phyloP scores from a whole-genome alignment of 1,284 basidiomycete species.

The Meripilus lineatus region DNA sequence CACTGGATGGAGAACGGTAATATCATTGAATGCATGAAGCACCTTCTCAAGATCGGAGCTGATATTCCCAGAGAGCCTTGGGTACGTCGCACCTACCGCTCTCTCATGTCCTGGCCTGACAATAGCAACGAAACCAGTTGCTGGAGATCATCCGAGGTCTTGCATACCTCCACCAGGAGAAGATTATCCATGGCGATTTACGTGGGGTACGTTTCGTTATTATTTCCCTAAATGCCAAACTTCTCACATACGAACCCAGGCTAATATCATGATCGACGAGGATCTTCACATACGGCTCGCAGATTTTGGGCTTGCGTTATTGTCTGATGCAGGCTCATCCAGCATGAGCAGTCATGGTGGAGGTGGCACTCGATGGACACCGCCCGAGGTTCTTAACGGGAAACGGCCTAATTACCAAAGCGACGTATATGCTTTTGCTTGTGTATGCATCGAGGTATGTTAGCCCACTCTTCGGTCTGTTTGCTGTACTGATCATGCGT shows the following conservation, averaged over 20 bases:
- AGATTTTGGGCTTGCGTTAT: slow-evolving; percentile 9
- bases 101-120: background rate
- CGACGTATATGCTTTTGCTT: slow-evolving; percentile 6
- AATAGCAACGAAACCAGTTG: background rate
- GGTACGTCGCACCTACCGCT: slow-evolving; percentile 2
- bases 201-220: slow-evolving; percentile 5
- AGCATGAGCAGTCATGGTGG: slow-evolving; percentile 1
- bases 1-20: slow-evolving; percentile 10
- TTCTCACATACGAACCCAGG: background rate
- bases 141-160: slow-evolving; percentile 8
- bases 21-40: slow-evolving; percentile 7
- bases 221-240: background rate
- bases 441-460: slow-evolving; percentile 6
- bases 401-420: background rate
- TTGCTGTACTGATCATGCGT: background rate
- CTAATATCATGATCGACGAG: slow-evolving; percentile 9
- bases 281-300: slow-evolving; percentile 7
- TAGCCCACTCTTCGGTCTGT: background rate
- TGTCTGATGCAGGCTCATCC: background rate
- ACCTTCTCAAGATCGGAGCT: background rate
- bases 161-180: slow-evolving; percentile 7
- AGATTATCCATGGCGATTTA: slow-evolving; percentile 10
- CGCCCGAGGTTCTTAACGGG: slow-evolving; percentile 8
- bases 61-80: slow-evolving; percentile 6
- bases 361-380: slow-evolving; percentile 4